Conservation (phyloP, 2,329 filamentous ascomycete genomes). For the Cercospora nicotianae region DNA sequence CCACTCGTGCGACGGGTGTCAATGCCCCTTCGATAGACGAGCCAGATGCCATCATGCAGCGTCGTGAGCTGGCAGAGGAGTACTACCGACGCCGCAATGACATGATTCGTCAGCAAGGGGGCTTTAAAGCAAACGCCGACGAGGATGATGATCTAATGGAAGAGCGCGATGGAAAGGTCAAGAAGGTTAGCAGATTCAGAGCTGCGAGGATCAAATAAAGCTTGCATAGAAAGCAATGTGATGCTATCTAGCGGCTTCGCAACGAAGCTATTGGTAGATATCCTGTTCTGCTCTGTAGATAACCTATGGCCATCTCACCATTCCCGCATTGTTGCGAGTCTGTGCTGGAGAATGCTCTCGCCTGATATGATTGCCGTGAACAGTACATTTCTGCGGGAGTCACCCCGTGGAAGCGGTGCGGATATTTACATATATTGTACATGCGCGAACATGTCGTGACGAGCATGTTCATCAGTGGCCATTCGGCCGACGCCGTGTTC, state of each 20-base stretch:
- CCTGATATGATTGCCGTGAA: neutral
- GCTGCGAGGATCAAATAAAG: conserved; percentile 37
- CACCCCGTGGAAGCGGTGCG: neutral
- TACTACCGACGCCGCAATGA: conserved; percentile 81
- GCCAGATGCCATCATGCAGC: conserved; percentile 65
- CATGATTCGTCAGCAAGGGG: conserved; percentile 79
- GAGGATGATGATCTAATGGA: conserved; percentile 61
- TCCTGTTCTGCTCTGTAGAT: neutral
- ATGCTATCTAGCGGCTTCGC: neutral
- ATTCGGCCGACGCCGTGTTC: conserved; percentile 1
- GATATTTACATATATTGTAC: conserved; percentile 19
- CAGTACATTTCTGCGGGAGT: neutral
- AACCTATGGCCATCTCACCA: neutral
- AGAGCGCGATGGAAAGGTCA: conserved; percentile 39
- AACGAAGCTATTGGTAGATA: neutral
- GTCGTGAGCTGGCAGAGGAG: conserved; percentile 76
- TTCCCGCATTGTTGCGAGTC: neutral
- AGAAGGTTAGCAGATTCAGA: conserved; percentile 43
- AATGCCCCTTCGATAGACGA: conserved; percentile 42
- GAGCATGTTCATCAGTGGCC: neutral
- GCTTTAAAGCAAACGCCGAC: conserved; percentile 63
- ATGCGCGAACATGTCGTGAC: conserved; percentile 5
- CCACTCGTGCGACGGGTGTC: conserved; percentile 17
- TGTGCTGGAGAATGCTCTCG: neutral
- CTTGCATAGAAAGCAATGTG: neutral